These are phyloP conservation scores for Eurotiales sp. DNA, from an alignment of 2,329 filamentous ascomycete species.

Conservation along the genomic window DNA sequence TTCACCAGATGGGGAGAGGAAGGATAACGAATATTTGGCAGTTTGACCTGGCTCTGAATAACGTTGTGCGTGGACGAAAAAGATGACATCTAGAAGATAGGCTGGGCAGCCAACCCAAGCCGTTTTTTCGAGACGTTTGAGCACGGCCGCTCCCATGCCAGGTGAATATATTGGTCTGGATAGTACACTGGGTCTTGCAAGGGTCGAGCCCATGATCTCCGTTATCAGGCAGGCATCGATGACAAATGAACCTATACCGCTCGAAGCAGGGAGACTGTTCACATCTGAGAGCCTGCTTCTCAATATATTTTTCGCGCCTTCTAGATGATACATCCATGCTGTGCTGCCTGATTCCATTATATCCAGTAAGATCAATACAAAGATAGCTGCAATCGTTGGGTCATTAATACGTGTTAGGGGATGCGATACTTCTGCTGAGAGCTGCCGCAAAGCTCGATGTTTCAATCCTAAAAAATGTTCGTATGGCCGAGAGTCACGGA, in stretches of 20 bases:
- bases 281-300: constrained; percentile 20
- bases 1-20: constrained; percentile 23
- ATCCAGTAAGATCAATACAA: constrained; percentile 50
- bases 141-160: constrained; percentile 31
- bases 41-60: constrained; percentile 27
- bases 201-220: constrained; percentile 42
- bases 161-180: constrained; percentile 37
- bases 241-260: constrained; percentile 34
- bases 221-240: constrained; percentile 37
- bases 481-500: constrained; percentile 32
- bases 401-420: constrained; percentile 36
- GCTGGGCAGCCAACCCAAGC: constrained; percentile 41
- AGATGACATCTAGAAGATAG: constrained; percentile 38
- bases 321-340: constrained; percentile 51
- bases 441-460: constrained; percentile 44
- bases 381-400: constrained; percentile 43
- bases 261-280: constrained; percentile 14
- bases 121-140: constrained; percentile 38
- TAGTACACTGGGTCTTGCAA: constrained; percentile 36
- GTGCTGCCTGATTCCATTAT: constrained; percentile 50
- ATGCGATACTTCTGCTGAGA: constrained; percentile 32
- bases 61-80: constrained; percentile 37
- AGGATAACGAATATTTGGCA: constrained; percentile 24
- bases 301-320: constrained; percentile 50
- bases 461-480: constrained; percentile 46